A percentile compares a stretch with the other conserved stretches of the same genome.
Evolutionary conservation across 164 flowering plant species (phyloP).

Genomic region (Dillenia turbinata): DNA sequence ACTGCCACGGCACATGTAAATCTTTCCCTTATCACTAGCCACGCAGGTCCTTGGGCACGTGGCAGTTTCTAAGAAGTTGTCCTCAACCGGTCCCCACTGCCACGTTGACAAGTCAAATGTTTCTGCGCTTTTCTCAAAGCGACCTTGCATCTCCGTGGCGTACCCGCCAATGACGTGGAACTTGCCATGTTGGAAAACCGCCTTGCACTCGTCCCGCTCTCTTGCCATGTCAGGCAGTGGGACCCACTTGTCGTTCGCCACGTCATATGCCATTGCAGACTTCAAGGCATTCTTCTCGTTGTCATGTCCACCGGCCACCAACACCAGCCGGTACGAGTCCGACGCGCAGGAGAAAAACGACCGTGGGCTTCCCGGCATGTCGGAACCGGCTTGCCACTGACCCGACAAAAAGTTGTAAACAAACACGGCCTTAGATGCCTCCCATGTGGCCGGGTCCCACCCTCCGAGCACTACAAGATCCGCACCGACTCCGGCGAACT

Average conservation of each 20-base stretch:
- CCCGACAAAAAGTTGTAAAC: conserved; percentile 43
- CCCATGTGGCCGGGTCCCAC: conserved; percentile 51
- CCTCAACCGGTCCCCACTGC: conserved; percentile 30
- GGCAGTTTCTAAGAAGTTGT: conserved; percentile 15
- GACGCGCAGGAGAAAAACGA: conserved; percentile 61
- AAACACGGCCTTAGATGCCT: conserved; percentile 27
- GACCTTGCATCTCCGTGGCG: conserved; percentile 51
- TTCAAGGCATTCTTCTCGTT: conserved; percentile 56
- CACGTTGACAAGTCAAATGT: conserved; percentile 25
- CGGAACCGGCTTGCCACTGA: conserved; percentile 53
- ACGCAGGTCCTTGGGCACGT: conserved; percentile 37
- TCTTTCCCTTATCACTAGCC: conserved; percentile 10
- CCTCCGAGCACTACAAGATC: conserved; percentile 65
- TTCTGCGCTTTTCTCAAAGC: conserved; percentile 45
- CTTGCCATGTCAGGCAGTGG: conserved; percentile 56
- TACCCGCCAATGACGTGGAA: conserved; percentile 73
- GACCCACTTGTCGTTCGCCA: conserved; percentile 48
- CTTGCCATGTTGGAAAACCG: conserved; percentile 40
- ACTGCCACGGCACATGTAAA: conserved; percentile 22
- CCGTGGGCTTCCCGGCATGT: conserved; percentile 52
- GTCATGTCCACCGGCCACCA: conserved; percentile 79
- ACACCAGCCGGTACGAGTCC: conserved; percentile 39
- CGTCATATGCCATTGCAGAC: conserved; percentile 55
- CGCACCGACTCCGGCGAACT: conserved; percentile 41
- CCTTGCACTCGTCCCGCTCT: conserved; percentile 69